Base-by-base conservation (phyloP, 2,329 filamentous ascomycete species). In the Sporothrix protearum region DNA sequence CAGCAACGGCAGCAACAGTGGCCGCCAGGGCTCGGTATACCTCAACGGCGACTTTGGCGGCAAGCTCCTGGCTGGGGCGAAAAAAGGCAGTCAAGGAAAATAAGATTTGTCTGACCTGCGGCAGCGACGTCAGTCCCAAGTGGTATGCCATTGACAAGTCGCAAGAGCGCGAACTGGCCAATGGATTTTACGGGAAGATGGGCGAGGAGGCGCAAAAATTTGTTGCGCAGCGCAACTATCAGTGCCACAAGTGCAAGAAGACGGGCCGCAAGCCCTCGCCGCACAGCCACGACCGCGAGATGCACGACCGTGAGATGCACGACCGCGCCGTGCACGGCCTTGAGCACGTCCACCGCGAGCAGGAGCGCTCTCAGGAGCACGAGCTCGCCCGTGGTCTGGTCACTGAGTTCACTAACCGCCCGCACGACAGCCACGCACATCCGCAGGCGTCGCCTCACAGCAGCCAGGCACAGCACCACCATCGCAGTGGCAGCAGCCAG, bases 171-270 rank as follows among this genome's bases (percentile, higher is more conserved):
- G 83, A 82, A 74, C 81, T 86, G 57, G 84, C 80, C 61, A 88
- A 86, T 75, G 87, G 84, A 6, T 83, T 85, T 74, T 80, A 82
- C 36, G 85, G 83, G 57, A 80, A 78, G 55, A 80, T 87, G 69
- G 85, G 86, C 63, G 81, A 82, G n/a, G 86, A 89, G 76, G 86
- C 86, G 7, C 83, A 85, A 76, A 87, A 85, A 77, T 89, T 88
- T 76, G 82, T 88, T 57, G 85, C 86, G 70, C 87, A 89, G 75
- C 83, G 86, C 39, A 86, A 85, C 73, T 91, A 88, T 74, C 90
- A 93, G 79, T 94, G 92, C 76, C 92, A 94, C 80, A 92, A 92
- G 79, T 94, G 92, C 77, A 85, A 84, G 75, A 90, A 87, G 77
- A 78, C 80, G 39, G 85, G 85, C 71, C 83, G 83, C 33, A 82